Conservation (phyloP, 2,329 filamentous ascomycete species). For the Cladobotryum mycophilum region DNA sequence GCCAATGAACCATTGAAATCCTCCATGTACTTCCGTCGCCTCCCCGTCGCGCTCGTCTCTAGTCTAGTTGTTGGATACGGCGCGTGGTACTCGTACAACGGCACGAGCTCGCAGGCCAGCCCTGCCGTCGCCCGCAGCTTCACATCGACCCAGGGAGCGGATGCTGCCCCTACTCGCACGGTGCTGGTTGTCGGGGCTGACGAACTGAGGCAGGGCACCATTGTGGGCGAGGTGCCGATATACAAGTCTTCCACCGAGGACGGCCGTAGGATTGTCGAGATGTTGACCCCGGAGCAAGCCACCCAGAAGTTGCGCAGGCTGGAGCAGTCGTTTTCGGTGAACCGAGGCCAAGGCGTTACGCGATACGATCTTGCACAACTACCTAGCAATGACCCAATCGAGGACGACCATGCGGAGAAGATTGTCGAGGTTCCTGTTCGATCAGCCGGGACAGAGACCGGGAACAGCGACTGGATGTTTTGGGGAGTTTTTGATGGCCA, state of each 20-base stretch:
- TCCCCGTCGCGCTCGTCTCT: conserved; percentile 61
- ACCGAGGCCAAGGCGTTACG: conserved; percentile 82
- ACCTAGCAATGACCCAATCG: conserved; percentile 93
- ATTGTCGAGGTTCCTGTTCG: conserved; percentile 79
- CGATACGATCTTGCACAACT: conserved; percentile 93
- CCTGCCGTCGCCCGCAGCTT: conserved; percentile 36
- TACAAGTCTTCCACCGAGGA: conserved; percentile 82
- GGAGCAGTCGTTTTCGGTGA: conserved; percentile 87
- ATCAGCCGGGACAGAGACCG: conserved; percentile 34
- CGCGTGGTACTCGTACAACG: conserved; percentile 67
- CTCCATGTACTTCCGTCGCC: conserved; percentile 69
- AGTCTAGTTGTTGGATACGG: conserved; percentile 65
- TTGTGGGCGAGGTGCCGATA: conserved; percentile 79
- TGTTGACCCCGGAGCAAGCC: conserved; percentile 92
- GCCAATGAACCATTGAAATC: conserved; percentile 51
- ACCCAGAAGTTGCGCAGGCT: conserved; percentile 82
- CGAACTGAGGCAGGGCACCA: conserved; percentile 80
- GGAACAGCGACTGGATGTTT: conserved; percentile 94
- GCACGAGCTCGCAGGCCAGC: conserved; percentile 24
- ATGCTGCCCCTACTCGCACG: conserved; percentile 49
- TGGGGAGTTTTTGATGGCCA: conserved; percentile 99
- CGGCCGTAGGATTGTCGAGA: conserved; percentile 82
- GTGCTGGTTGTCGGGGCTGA: conserved; percentile 86
- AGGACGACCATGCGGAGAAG: conserved; percentile 97
- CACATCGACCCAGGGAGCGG: conserved; percentile 31